These are phyloP conservation scores for Russula abietina DNA, from an alignment of 768 basidiomycete genomes.

Conservation along the genomic window DNA sequence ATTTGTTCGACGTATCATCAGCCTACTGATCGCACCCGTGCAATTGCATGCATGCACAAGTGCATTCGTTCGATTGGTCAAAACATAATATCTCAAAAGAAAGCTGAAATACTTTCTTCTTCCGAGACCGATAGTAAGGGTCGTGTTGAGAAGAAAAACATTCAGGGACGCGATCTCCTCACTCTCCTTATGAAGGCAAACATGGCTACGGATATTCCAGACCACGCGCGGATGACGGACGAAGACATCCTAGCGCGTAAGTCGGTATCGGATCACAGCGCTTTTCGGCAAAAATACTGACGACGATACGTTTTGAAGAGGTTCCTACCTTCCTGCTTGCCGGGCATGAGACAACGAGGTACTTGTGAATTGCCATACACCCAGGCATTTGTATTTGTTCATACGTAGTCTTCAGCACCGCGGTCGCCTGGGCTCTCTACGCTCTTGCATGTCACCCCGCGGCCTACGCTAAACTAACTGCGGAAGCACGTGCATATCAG, in stretches of 20 bases:
- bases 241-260: conserved; percentile 53
- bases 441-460: conserved; percentile 44
- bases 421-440: conserved; percentile 54
- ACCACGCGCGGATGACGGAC: conserved; percentile 51
- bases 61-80: conserved; percentile 30
- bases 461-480: conserved; percentile 50
- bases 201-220: conserved; percentile 52
- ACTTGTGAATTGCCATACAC: neutral
- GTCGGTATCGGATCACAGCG: conserved; percentile 23
- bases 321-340: conserved; percentile 56
- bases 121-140: conserved; percentile 25
- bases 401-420: conserved; percentile 29
- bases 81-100: conserved; percentile 32
- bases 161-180: conserved; percentile 48
- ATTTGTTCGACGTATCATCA: neutral
- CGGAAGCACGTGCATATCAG: conserved; percentile 46
- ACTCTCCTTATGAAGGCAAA: conserved; percentile 59
- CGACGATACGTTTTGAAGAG: conserved; percentile 35
- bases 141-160: conserved; percentile 32
- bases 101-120: conserved; percentile 31
- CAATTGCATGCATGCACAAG: neutral
- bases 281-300: neutral
- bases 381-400: neutral
- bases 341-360: conserved; percentile 56
- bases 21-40: conserved; percentile 13